Evolutionary conservation across 1,139 yeast genomes (phyloP), one percentile per base, ranked within the genome.

Genomic region (Nakaseomyces nivariensis): DNA sequence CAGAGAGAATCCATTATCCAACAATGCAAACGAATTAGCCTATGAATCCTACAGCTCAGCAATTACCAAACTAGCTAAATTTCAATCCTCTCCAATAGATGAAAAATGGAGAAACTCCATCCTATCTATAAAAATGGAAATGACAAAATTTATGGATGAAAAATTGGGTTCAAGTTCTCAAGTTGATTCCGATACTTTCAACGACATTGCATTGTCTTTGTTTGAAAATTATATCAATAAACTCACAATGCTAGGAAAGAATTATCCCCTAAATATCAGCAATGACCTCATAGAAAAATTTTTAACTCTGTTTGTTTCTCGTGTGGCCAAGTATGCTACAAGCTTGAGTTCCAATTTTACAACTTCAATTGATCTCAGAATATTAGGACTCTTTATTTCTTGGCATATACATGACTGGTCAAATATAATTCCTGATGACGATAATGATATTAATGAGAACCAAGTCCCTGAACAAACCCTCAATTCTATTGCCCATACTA

Each of bases 401-500:
- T 62, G 68, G 65, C 56, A 58, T 45, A 47, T 64, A 44, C 59
- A 62, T 37, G 55, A 56, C 41, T 63, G 67, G 67, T 50, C 53
- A 5, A 58, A 56, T 6, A 55, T 60, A 24, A 45, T 62, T 8
- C n/a, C 34, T 7, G 44, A 41, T 50, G 54, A 37, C 53, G 50
- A 13, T 37, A 13, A 48, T n/a, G 48, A 51, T 17, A 25, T 13
- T 25, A 38, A 9, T 31, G 48, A 29, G 5, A 41, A 43, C 3
- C 36, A 41, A 7, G 33, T 38, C 3, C 40, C 50, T 3, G 54
- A 51, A 38, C 44, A 29, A 29, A 41, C 44, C 5, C n/a, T 41
- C 5, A 41, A 41, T 29, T 5, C 34, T 11, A 41, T 41, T 10
- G 33, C 34, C 5, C 44, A 41, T n/a, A 29, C 25, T 4, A 27